These are phyloP conservation scores for Aristolochia fimbriata DNA, from an alignment of 164 flowering plant species.

Conservation along the genomic window DNA sequence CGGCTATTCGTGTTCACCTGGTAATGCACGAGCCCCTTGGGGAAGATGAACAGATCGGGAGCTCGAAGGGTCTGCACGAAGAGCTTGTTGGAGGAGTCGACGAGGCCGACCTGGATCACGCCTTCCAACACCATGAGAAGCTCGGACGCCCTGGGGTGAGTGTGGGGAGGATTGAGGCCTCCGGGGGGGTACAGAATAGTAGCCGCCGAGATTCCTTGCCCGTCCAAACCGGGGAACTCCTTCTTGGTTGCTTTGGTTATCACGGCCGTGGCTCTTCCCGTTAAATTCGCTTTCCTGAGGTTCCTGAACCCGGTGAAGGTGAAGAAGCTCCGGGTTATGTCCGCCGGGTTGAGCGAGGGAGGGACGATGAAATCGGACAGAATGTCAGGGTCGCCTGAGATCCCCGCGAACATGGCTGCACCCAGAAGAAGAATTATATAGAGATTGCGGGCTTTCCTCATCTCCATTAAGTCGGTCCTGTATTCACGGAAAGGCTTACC, in stretches of 20 bases:
- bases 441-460: neutral
- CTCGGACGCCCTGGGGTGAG: conserved; percentile 17
- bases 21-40: conserved; percentile 20
- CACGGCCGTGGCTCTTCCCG: conserved; percentile 4
- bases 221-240: conserved; percentile 17
- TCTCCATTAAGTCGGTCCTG: neutral
- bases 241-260: conserved; percentile 8
- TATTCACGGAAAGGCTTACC: too few species aligned
- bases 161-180: conserved; percentile 14
- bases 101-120: conserved; percentile 7
- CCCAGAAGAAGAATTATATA: neutral
- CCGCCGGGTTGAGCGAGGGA: conserved; percentile 1
- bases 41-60: conserved; percentile 15
- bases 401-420: neutral
- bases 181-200: conserved; percentile 10
- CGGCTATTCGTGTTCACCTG: conserved; percentile 6
- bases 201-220: conserved; percentile 17
- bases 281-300: conserved; percentile 1
- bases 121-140: conserved; percentile 14
- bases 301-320: conserved; percentile 9
- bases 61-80: conserved; percentile 11
- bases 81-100: conserved; percentile 7
- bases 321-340: conserved; percentile 8
- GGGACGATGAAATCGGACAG: conserved; percentile 7
- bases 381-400: conserved; percentile 9